Percentiles rank a stretch among this genome's conserved stretches.
phyloP scores from a whole-genome alignment of 176 grass and related monocot genomes.

The Avena atlantica region DNA sequence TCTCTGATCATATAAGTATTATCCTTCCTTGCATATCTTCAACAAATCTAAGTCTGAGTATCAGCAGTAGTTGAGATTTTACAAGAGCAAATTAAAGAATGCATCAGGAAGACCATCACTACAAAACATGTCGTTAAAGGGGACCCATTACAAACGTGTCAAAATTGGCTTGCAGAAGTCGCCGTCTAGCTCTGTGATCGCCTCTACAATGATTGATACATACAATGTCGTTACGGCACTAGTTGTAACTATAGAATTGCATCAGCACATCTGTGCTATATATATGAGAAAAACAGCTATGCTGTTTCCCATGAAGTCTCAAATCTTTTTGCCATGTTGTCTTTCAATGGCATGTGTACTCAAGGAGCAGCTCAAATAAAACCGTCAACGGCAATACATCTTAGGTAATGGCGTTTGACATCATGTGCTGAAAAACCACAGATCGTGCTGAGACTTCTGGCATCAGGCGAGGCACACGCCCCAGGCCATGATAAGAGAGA shows the following conservation, averaged over 20 bases:
- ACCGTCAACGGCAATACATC: not conserved
- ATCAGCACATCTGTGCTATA: constrained; percentile 5
- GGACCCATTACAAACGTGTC: constrained; percentile 27
- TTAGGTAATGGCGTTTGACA: not conserved
- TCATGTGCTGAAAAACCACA: not conserved
- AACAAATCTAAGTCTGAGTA: not conserved
- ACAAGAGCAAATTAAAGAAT: constrained; percentile 25
- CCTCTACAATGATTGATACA: constrained; percentile 15
- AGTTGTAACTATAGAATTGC: constrained; percentile 14
- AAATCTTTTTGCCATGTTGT: not conserved
- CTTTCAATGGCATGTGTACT: not conserved
- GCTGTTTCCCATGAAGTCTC: not conserved
- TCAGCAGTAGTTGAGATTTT: not conserved
- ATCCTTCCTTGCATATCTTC: not conserved
- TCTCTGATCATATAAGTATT: not conserved
- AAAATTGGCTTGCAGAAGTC: constrained; percentile 25
- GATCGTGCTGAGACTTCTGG: not conserved
- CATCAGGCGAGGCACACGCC: not conserved
- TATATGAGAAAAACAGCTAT: not conserved
- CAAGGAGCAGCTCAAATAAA: not conserved
- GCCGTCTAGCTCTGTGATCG: constrained; percentile 2
- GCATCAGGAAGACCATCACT: not conserved
- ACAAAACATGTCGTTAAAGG: not conserved
- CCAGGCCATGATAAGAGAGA: not conserved
- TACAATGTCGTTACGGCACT: constrained; percentile 18